Conservation (phyloP, 306 rosid species). For the Malus asiatica region DNA sequence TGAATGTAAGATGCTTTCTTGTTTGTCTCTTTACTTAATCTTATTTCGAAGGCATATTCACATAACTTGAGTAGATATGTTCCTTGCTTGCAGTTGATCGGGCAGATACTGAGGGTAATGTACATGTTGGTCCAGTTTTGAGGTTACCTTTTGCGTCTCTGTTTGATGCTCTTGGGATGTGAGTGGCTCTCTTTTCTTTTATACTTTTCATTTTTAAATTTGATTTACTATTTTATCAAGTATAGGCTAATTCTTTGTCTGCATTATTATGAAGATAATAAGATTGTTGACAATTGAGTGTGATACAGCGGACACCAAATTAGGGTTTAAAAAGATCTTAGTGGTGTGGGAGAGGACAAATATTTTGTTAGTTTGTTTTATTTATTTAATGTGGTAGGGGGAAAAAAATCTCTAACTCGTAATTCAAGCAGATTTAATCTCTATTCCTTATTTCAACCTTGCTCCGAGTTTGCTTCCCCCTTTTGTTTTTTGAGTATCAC, state of each 20-base stretch:
- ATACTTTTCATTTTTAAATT: conserved; percentile 1
- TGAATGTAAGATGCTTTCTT: conserved; percentile 57
- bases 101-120: conserved; percentile 70
- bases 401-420: neutral
- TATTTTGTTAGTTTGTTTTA: neutral
- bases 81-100: conserved; percentile 72
- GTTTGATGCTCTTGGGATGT: conserved; percentile 89
- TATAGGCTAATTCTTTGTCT: neutral
- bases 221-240: neutral
- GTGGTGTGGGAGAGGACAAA: neutral
- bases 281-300: neutral
- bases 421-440: neutral
- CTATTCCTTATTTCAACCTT: neutral
- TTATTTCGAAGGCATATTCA: conserved; percentile 8
- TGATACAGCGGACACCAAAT: neutral
- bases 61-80: neutral
- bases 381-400: too few species aligned
- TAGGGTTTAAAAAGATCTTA: neutral
- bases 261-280: neutral
- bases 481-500: neutral
- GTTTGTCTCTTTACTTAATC: conserved; percentile 12
- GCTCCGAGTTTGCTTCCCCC: neutral
- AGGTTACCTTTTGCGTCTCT: conserved; percentile 86
- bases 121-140: conserved; percentile 54
- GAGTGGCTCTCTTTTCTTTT: conserved; percentile 28